Evolutionary conservation across 2,329 filamentous ascomycete genomes (phyloP), one percentile per base, ranked within the genome.

Genomic region (Clarireedia sp.): DNA sequence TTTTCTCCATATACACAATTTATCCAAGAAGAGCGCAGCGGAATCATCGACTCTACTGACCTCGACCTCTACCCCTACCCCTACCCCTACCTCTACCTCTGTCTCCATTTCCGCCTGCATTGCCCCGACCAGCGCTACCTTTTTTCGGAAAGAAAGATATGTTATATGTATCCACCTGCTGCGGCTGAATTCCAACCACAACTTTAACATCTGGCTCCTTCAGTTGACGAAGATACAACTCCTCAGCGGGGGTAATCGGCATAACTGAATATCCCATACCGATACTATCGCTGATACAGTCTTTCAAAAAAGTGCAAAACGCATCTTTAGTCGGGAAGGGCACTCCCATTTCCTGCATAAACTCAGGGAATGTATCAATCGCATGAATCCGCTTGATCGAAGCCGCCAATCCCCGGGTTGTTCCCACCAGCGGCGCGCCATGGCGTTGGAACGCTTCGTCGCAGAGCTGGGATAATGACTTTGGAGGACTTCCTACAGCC

Each of bases 371-470:
- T 29, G 66, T 63, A 40, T 71, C 59, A 46, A 78, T 69, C 1
- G 64, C 59, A 57, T 74, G 73, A 19, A 79, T 71, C 2, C 69
- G 66, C 21, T 73, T 73, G 53, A 78, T 74, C 3, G 71, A 68
- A n/a, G 70, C 61, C 0, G 75, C 72, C 40, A 79, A 69, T 3
- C 48, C 51, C 14, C 67, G 67, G 0, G 75, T 73, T 0, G 71
- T 67, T 3, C 72, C 73, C 1, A 59, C 59, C 0, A 75, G 73
- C 3, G 76, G 75, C 2, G 71, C 74, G 36, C 77, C 75, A 55
- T 77, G 74, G 3, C 71, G 68, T 7, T 69, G 65, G 63, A 78
- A 79, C 3, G 78, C 70, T 44, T 70, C 70, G 38, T 78, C 72
- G 49, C 73, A 70, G 29, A 78, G 64, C 48, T 72, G 57, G 3